phyloP scores from a whole-genome alignment of 2,329 filamentous ascomycete species.

The Claviceps sp. region DNA sequence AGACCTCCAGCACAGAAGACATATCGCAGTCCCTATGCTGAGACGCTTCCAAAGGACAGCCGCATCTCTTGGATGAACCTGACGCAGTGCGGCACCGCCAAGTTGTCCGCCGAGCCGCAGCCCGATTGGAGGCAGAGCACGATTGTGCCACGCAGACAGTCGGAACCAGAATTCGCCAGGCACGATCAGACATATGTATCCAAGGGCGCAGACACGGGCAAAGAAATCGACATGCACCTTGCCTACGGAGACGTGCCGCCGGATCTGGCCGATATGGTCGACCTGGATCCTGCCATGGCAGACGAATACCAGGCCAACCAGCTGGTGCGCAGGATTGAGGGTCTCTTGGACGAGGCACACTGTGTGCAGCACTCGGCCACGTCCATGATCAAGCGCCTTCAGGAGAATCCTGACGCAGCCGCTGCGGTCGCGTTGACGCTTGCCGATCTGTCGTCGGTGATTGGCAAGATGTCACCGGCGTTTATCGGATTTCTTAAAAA shows the following conservation, averaged over 20 bases:
- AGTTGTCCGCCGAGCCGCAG: slow-evolving; percentile 10
- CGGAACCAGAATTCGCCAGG: slow-evolving; percentile 24
- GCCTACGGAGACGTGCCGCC: slow-evolving; percentile 78
- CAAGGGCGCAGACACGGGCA: slow-evolving; percentile 9
- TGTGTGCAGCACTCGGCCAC: slow-evolving; percentile 77
- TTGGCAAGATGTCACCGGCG: slow-evolving; percentile 71
- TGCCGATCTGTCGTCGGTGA: slow-evolving; percentile 74
- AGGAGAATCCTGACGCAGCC: slow-evolving; percentile 70
- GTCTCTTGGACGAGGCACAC: slow-evolving; percentile 71
- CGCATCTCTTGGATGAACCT: slow-evolving; percentile 23
- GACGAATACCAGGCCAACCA: slow-evolving; percentile 31
- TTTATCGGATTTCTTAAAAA: slow-evolving; percentile 65
- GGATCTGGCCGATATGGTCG: slow-evolving; percentile 40
- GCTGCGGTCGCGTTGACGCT: slow-evolving; percentile 87
- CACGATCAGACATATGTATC: slow-evolving; percentile 9
- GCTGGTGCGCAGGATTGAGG: slow-evolving; percentile 63
- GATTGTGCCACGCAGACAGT: slow-evolving; percentile 23
- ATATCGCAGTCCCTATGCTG: slow-evolving; percentile 24
- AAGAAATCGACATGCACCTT: slow-evolving; percentile 74
- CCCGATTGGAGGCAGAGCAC: slow-evolving; percentile 6
- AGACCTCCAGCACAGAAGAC: slow-evolving; percentile 9
- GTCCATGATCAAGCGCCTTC: slow-evolving; percentile 61
- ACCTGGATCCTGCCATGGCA: slow-evolving; percentile 37
- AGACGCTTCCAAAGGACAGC: slow-evolving; percentile 28
- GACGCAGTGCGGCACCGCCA: slow-evolving; percentile 15